Base-by-base conservation (phyloP, 2,329 filamentous ascomycete genomes). In the Simplicillium sp. region DNA sequence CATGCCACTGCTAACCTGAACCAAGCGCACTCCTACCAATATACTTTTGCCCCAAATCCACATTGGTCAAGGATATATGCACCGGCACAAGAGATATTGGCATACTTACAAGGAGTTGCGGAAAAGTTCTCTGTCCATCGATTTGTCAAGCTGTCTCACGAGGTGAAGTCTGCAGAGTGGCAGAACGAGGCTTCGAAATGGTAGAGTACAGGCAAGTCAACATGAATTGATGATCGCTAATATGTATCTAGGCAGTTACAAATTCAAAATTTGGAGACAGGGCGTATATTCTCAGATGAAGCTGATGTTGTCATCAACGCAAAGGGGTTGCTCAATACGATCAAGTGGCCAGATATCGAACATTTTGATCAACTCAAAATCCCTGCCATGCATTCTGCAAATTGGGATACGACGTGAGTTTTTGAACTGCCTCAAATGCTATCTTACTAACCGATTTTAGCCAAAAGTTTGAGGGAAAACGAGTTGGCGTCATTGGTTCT, bases 31-130 rank as follows among this genome's bases (percentile, higher is more conserved):
- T 73, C 71, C 7, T 77, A 77, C 49, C 71, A 73, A 45, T 75
- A 73, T 49, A 64, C 70, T 0, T 76, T 72, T 53, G 68, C 71
- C 18, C 72, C 73, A 0, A 77, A 77, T 41, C 67, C 71, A 3
- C 51, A 70, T 43, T 77, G 73, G 73, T 69, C 66, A 8, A 55
- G 63, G 15, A 65, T 74, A 31, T 77, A 75, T 46, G 68, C 67
- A 3, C 64, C 65, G 0, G 63, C 61, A 17, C 38, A 40, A n/a
- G 72, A 77, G 50, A 72, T 74, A 29, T 63, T 64, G 29, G 54
- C 60, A 9, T 75, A 75, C 45, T 64, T 74, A 15, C 59, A 68
- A 38, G 57, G 56, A 20, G 65, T 71, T 3, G 66, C 68, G 7
- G 59, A 68, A 38, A 67, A 56, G 47, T 73, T 61, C 47, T 66